phyloP scores from a whole-genome alignment of 768 basidiomycete species.

The Hysterangium stoloniferum region DNA sequence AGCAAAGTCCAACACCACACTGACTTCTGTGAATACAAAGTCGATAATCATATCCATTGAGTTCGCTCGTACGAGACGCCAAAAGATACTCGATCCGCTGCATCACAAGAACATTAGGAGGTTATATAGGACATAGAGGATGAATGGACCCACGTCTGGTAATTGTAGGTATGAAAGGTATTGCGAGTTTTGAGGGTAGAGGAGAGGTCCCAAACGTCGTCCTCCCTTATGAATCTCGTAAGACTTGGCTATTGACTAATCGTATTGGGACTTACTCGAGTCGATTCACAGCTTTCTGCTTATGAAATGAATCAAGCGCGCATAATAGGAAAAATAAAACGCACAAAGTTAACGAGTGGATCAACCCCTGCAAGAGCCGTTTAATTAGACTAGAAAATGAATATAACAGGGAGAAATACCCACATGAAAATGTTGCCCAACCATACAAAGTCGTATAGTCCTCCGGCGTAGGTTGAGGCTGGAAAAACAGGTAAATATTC shows the following conservation, averaged over 20 bases:
- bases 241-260: background rate
- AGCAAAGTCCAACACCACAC: conserved; percentile 27
- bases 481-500: background rate
- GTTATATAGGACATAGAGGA: background rate
- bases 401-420: background rate
- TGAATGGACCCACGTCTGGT: background rate
- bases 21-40: conserved; percentile 19
- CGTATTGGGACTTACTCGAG: background rate
- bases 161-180: conserved; percentile 9
- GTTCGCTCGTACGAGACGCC: conserved; percentile 12
- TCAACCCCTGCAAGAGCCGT: conserved; percentile 11
- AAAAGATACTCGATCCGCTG: conserved; percentile 7
- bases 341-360: conserved; percentile 12
- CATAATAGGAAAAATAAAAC: background rate
- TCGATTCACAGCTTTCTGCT: conserved; percentile 1
- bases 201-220: conserved; percentile 15
- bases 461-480: conserved; percentile 12
- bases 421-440: conserved; percentile 15
- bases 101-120: background rate
- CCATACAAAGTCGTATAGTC: conserved; percentile 13
- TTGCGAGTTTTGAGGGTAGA: conserved; percentile 11
- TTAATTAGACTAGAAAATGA: background rate
- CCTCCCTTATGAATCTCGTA: conserved; percentile 8
- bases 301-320: background rate
- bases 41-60: conserved; percentile 20